Conservation (phyloP, 768 basidiomycete species). For the Pisolithus orientalis region DNA sequence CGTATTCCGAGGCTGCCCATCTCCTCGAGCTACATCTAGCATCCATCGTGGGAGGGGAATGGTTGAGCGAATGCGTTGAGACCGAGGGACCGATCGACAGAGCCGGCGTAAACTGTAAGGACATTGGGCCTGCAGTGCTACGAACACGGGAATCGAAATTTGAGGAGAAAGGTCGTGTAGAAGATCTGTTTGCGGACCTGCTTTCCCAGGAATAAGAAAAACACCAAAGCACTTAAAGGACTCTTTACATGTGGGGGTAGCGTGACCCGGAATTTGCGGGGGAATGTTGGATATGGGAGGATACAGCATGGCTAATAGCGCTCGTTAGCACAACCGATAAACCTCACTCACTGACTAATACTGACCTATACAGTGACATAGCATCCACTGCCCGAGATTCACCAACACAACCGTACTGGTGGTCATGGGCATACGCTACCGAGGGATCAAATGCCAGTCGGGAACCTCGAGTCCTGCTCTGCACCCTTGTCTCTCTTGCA, state of each 20-base stretch:
- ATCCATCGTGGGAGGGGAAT: neutral
- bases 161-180: constrained; percentile 4
- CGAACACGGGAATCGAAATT: neutral
- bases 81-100: neutral
- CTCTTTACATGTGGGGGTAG: constrained; percentile 18
- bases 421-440: constrained; percentile 36
- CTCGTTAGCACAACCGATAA: neutral
- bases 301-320: constrained; percentile 44
- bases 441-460: constrained; percentile 39
- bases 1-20: constrained; percentile 20
- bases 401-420: constrained; percentile 3
- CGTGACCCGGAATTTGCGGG: constrained; percentile 5
- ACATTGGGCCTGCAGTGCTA: neutral
- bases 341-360: neutral
- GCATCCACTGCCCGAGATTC: constrained; percentile 19
- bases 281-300: constrained; percentile 35
- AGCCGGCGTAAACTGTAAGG: neutral
- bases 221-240: neutral
- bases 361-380: constrained; percentile 54
- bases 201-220: neutral
- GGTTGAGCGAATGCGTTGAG: constrained; percentile 2
- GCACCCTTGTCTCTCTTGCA: neutral
- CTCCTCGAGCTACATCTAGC: constrained; percentile 7
- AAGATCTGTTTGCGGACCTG: neutral
- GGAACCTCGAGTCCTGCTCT: constrained; percentile 3